These are phyloP conservation scores for Solanum arcanum DNA, from an alignment of 257 asterid species.

Conservation along the genomic window DNA sequence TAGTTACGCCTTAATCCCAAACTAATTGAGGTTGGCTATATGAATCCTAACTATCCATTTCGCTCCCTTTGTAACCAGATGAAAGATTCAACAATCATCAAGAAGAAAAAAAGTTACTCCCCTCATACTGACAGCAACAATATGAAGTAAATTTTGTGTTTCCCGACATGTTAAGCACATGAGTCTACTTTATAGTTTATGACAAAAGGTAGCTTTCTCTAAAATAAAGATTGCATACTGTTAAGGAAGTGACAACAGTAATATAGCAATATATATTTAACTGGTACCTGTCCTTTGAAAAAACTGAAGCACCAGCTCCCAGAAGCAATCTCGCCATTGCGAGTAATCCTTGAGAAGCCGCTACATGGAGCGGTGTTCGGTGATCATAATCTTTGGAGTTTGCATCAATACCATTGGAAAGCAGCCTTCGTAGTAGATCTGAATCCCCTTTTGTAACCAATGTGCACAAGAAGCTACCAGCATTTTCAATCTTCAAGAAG, in stretches of 20 bases:
- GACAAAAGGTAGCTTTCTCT: background rate
- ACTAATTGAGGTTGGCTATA: background rate
- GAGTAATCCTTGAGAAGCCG: conserved; percentile 71
- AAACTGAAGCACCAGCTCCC: conserved; percentile 85
- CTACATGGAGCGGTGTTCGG: conserved; percentile 83
- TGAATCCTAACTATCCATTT: background rate
- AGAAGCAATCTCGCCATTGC: conserved; percentile 65
- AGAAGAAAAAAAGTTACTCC: background rate
- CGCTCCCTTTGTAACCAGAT: background rate
- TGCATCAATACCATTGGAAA: conserved; percentile 61
- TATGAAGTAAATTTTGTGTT: background rate
- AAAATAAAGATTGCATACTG: background rate
- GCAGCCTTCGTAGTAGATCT: conserved; percentile 54
- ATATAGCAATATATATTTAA: background rate
- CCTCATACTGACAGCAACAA: background rate
- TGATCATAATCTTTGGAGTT: conserved; percentile 62
- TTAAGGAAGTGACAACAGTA: background rate
- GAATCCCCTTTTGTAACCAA: conserved; percentile 72
- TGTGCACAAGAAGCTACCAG: conserved; percentile 64
- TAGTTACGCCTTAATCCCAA: background rate
- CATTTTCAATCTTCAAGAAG: conserved; percentile 36
- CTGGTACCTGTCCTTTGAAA: conserved; percentile 65
- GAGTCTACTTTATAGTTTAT: background rate
- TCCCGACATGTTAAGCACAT: background rate
- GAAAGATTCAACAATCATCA: background rate